Percentiles rank a stretch among this genome's conserved stretches.
phyloP scores from a whole-genome alignment of 2,329 filamentous ascomycete genomes.

The Domatiomyces globalis region DNA sequence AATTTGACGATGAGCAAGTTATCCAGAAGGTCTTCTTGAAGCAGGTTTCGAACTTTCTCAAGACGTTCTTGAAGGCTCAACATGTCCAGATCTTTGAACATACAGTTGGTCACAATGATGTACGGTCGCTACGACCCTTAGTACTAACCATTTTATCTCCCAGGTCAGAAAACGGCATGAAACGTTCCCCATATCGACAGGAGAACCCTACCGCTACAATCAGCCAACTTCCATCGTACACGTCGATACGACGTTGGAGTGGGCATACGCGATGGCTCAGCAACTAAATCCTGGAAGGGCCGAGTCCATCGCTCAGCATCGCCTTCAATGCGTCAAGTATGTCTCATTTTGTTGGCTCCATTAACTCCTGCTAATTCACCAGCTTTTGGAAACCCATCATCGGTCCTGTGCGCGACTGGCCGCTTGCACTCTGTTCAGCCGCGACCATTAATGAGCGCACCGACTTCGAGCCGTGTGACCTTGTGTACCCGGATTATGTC shows the following conservation, averaged over 20 bases:
- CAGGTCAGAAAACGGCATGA: neutral
- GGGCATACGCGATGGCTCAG: neutral
- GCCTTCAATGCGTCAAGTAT: neutral
- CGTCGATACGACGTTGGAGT: neutral
- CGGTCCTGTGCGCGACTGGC: conserved; percentile 1
- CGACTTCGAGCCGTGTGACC: neutral
- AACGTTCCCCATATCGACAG: neutral
- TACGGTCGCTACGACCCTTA: no score
- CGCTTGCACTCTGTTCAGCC: neutral
- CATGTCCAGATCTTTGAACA: neutral
- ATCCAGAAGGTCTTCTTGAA: neutral
- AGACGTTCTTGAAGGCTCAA: neutral
- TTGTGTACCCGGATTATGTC: conserved; percentile 1
- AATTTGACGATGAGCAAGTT: neutral
- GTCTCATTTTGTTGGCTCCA: no score
- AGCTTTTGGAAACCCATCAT: conserved; percentile 1
- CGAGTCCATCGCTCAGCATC: no score
- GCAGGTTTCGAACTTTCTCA: neutral
- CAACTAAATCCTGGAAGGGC: neutral
- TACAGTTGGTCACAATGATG: no score
- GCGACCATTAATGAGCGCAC: neutral
- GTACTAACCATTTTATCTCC: no score
- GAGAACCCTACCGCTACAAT: neutral
- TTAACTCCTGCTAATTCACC: no score
- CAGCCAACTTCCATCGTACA: neutral